Base-by-base conservation (phyloP, 805 yeast genomes). In the Suhomyces tanzawaensis region DNA sequence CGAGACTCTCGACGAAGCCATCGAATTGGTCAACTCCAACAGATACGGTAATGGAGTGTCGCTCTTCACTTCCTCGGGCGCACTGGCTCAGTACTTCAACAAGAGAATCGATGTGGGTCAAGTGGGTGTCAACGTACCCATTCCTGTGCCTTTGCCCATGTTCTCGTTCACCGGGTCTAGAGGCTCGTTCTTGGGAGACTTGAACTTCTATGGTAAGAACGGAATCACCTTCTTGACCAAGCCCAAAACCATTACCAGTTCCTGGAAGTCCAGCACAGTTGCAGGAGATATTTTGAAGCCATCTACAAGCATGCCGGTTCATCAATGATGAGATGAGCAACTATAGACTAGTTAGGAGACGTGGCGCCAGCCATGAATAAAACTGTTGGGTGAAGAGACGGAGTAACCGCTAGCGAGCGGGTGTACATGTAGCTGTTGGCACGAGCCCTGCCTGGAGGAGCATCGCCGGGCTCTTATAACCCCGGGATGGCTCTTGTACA, bases 141-240 rank as follows among this genome's bases (percentile, higher is more conserved):
- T 82, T 44, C 90, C 90, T 4, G 90, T 82, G 14, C 90, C 90
- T 34, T 66, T 83, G 58, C 89, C 90, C 42, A 80, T 83, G 85
- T 82, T 82, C 62, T 79, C 86, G 3, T 82, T 82, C 67, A 83
- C 90, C 9, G 90, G 90, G 19, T 77, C 77, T 60, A 81, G 81
- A 64, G 84, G 79, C 26, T 80, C 86, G 5, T 82, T 83, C 75
- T 69, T 82, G 48, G 90, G 90, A 24, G 89, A 83, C 56, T 73
- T 83, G 71, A 83, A 83, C 69, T 82, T 82, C 60, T 82, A 82
- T 62, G 90, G 90, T 42, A 79, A 81, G 66, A 74, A 83, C n/a
- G 89, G 90, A 21, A 57, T 83, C 33, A 70, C 79, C 38, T 82
- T 82, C 64, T 69, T 81, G 64, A 82, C 90, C 23, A 82, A 81